Evolutionary conservation across 495 filamentous ascomycete species (phyloP), one percentile per base, ranked within the genome.

Genomic region (Margaritispora aquatica): DNA sequence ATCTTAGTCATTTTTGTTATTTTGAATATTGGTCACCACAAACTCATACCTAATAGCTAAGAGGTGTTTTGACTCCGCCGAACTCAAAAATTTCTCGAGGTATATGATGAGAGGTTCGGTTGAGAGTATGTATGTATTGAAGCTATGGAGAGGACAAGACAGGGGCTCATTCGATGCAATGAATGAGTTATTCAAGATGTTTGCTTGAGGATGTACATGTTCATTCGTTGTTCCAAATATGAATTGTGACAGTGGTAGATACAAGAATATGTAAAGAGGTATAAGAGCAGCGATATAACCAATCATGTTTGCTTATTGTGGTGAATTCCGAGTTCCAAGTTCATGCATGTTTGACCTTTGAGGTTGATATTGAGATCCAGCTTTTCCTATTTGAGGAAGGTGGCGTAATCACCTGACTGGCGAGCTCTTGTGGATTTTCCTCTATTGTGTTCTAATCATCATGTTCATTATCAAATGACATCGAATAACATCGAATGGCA

Each of bases 61-160:
- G 8, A 85, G 60, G 61, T 82, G 77, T 20, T 73, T 70, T 2
- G 75, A 73, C 66, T 85, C 83, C 0, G 63, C 55, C 2, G 61
- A 65, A 15, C 71, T 75, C 23, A 85, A 62, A 67, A 85, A 85
- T 57, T 72, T 69, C 67, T 80, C 74, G 51, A 85, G 75, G 65
- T 85, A 85, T 7, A 84, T 71, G 26, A 85, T 69, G 54, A 85
- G 62, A 2, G 82, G 82, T 13, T 79, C 71, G 17, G 70, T 69
- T 9, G 73, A 77, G 11, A 85, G 69, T 1, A 84, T 66, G 26
- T 53, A 58, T 22, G 63, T 61, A 31, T 63, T 56, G 60, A 60
- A 68, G 31, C 24, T 62, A 51, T 67, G 62, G 5, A 53, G 8
- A 3, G 63, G 54, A 55, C 66, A 68, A 20, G 58, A 48, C 44